phyloP scores from a whole-genome alignment of 176 grass and related monocot species.

The Musa troglodytarum region DNA sequence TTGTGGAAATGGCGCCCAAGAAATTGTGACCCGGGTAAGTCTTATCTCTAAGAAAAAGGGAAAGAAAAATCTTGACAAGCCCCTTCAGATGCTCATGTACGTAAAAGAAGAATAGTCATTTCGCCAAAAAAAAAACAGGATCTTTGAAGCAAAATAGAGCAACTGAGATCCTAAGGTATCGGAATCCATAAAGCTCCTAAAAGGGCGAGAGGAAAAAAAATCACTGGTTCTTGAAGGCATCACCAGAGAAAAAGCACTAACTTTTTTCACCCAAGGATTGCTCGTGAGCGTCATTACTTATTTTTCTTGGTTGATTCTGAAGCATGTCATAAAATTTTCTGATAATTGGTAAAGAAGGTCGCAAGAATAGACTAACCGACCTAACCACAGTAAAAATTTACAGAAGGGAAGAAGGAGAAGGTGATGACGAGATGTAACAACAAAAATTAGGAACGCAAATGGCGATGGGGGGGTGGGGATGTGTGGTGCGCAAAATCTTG shows the following conservation, averaged over 20 bases:
- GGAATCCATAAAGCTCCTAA: background rate
- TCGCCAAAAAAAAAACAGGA: too few species aligned
- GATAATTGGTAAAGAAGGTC: background rate
- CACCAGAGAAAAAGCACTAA: background rate
- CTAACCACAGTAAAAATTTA: background rate
- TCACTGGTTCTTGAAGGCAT: background rate
- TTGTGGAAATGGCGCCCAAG: too few species aligned
- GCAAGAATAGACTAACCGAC: background rate
- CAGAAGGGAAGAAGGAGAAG: background rate
- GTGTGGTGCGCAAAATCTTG: background rate
- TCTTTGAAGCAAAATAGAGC: too few species aligned
- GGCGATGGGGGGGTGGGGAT: background rate
- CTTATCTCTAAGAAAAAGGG: too few species aligned
- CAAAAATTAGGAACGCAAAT: background rate
- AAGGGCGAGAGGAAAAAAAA: background rate
- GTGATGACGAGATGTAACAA: background rate
- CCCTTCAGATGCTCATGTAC: too few species aligned
- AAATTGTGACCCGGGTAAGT: too few species aligned
- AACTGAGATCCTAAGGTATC: background rate
- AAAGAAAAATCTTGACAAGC: too few species aligned
- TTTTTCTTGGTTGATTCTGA: background rate
- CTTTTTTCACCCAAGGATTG: background rate
- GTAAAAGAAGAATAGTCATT: too few species aligned
- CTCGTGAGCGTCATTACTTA: too few species aligned
- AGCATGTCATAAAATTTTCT: background rate